phyloP scores from a whole-genome alignment of 2,329 filamentous ascomycete genomes.

The Phyllosticta paracitricarpa region DNA sequence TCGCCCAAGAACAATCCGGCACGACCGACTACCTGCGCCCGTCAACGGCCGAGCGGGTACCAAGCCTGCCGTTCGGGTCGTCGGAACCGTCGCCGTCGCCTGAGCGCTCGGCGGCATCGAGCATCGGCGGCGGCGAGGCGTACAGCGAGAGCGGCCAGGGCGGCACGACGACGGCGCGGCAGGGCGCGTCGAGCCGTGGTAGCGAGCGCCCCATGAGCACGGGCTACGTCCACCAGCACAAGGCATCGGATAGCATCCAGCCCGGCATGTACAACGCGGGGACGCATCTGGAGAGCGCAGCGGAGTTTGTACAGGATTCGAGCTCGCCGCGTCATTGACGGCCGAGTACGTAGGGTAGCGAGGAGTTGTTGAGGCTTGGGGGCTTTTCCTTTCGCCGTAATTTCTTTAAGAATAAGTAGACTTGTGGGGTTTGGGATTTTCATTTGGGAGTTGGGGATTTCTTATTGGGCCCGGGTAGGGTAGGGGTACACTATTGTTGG shows the following conservation, averaged over 20 bases:
- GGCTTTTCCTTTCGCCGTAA: constrained; percentile 3
- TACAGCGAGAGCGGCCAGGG: background rate
- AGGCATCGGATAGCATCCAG: constrained; percentile 28
- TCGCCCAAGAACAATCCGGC: constrained; percentile 16
- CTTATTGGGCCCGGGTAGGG: too few species aligned
- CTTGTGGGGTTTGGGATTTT: too few species aligned
- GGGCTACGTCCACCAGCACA: constrained; percentile 29
- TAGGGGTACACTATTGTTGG: too few species aligned
- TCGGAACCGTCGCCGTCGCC: constrained; percentile 26
- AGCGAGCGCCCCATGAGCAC: constrained; percentile 24
- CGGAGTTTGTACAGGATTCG: constrained; percentile 24
- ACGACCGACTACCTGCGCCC: constrained; percentile 2
- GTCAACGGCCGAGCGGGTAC: background rate
- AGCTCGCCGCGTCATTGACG: background rate
- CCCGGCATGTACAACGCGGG: constrained; percentile 21
- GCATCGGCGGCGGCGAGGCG: constrained; percentile 10
- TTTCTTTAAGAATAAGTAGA: background rate
- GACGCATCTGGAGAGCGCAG: constrained; percentile 25
- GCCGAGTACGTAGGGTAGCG: too few species aligned
- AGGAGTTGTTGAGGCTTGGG: background rate
- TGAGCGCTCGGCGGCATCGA: constrained; percentile 27
- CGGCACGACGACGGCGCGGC: background rate
- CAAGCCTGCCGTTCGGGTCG: constrained; percentile 28
- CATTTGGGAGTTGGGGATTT: too few species aligned
- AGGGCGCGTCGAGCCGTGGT: background rate